Conservation (phyloP, 2,329 filamentous ascomycete species). For the Clonostachys solani region DNA sequence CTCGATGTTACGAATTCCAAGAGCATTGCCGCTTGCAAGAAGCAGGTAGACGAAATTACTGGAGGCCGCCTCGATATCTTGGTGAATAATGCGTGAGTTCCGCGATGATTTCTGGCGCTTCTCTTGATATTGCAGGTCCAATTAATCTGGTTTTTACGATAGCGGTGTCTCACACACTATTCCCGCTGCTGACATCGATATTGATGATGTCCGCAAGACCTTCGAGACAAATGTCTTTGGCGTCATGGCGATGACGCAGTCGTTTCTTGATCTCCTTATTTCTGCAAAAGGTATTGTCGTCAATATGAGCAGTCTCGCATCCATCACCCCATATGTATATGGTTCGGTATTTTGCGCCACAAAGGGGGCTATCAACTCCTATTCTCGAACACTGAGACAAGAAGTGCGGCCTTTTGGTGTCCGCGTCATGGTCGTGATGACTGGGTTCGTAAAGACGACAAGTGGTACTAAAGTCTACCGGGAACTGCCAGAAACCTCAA, state of each 20-base stretch:
- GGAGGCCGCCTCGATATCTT: slow-evolving; percentile 34
- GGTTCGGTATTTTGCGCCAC: slow-evolving; percentile 49
- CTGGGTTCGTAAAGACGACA: slow-evolving; percentile 47
- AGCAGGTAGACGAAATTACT: slow-evolving; percentile 22
- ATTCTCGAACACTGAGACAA: slow-evolving; percentile 47
- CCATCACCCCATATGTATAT: slow-evolving; percentile 47
- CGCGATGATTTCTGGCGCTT: not conserved
- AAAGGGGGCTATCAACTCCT: slow-evolving; percentile 49
- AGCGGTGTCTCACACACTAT: slow-evolving; percentile 48
- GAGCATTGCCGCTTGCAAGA: slow-evolving; percentile 23
- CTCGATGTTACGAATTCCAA: slow-evolving; percentile 32
- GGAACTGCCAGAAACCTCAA: slow-evolving; percentile 35
- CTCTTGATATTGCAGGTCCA: not conserved
- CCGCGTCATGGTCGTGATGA: slow-evolving; percentile 52
- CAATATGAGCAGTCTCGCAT: slow-evolving; percentile 49
- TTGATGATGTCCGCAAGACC: slow-evolving; percentile 46
- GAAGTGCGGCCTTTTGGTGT: slow-evolving; percentile 51
- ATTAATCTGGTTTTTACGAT: too few species aligned
- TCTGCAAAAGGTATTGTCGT: slow-evolving; percentile 45
- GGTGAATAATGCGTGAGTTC: slow-evolving; percentile 29
- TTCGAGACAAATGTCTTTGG: slow-evolving; percentile 56
- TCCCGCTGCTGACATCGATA: slow-evolving; percentile 45
- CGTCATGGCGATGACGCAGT: slow-evolving; percentile 50
- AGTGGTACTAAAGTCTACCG: slow-evolving; percentile 36
- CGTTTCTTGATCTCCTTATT: slow-evolving; percentile 45